phyloP scores from a whole-genome alignment of 192 early-diverging fungal species.

The Chytriomyces confervae region DNA sequence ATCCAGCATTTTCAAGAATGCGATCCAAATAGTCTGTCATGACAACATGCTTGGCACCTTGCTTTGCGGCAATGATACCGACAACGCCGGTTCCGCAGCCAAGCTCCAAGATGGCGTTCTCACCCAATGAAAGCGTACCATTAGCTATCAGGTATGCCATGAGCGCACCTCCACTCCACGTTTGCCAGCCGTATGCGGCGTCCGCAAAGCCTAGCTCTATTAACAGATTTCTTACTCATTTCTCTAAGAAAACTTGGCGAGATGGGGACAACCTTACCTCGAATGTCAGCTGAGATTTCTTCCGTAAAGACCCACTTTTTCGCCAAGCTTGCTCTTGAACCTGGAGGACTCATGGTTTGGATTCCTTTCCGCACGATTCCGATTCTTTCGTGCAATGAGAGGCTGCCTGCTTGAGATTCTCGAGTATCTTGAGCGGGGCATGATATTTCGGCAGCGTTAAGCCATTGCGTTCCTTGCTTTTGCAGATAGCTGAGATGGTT shows the following conservation, averaged over 20 bases:
- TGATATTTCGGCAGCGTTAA: background rate
- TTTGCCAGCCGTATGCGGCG: conserved; percentile 16
- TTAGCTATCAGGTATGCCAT: conserved; percentile 2
- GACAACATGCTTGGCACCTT: background rate
- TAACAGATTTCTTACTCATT: too few relatives aligned
- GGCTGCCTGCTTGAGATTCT: too few relatives aligned
- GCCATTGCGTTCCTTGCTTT: conserved; percentile 7
- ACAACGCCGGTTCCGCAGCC: conserved; percentile 16
- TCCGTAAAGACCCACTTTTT: too few relatives aligned
- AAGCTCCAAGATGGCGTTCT: background rate
- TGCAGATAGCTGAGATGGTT: background rate
- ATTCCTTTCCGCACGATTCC: too few relatives aligned
- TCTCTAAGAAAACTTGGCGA: too few relatives aligned
- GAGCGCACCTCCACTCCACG: conserved; percentile 13
- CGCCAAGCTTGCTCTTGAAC: too few relatives aligned
- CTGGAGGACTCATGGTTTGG: too few relatives aligned
- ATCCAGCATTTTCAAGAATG: conserved; percentile 8
- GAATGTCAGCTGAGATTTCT: too few relatives aligned
- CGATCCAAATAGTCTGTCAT: conserved; percentile 18
- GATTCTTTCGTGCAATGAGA: too few relatives aligned
- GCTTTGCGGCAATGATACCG: background rate
- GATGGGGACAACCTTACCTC: too few relatives aligned
- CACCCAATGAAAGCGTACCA: background rate
- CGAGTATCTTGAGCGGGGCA: too few relatives aligned
- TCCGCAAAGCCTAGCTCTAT: conserved; percentile 8